Conservation (phyloP, 2,329 filamentous ascomycete species). For the Nemania sp. region DNA sequence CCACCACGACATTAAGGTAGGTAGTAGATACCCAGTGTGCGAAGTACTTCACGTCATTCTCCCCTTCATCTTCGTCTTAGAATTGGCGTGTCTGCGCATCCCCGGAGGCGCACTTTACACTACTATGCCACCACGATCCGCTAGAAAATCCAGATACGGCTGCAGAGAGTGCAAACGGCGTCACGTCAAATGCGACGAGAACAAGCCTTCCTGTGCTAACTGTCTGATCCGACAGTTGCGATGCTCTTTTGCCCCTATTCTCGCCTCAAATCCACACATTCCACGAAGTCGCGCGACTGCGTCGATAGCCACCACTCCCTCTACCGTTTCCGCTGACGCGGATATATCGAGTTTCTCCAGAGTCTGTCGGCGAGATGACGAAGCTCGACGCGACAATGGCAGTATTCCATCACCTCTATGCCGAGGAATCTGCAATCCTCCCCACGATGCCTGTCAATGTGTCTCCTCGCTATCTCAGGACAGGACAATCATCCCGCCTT, state of each 20-base stretch:
- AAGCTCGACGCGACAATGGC: not conserved
- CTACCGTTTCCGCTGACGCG: not conserved
- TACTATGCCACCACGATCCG: slow-evolving; percentile 11
- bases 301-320: not conserved
- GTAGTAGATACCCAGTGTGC: too few species aligned
- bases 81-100: too few species aligned
- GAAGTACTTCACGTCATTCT: too few species aligned
- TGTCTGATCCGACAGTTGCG: slow-evolving; percentile 44
- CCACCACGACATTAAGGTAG: too few species aligned
- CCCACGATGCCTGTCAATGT: not conserved
- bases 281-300: not conserved
- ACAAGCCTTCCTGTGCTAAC: slow-evolving; percentile 46
- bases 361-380: not conserved
- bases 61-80: slow-evolving; percentile 33
- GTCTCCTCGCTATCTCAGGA: not conserved
- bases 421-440: not conserved
- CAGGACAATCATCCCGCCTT: not conserved
- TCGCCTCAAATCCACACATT: slow-evolving; percentile 1
- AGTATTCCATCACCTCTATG: not conserved
- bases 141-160: slow-evolving; percentile 31
- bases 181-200: slow-evolving; percentile 47
- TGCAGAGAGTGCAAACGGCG: slow-evolving; percentile 33
- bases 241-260: slow-evolving; percentile 40
- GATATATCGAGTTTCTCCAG: not conserved
- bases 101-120: too few species aligned